A percentile compares a stretch with the other conserved stretches of the same genome.
Evolutionary conservation across 2,329 filamentous ascomycete species (phyloP).

Genomic region (Colletotrichum limetticola): DNA sequence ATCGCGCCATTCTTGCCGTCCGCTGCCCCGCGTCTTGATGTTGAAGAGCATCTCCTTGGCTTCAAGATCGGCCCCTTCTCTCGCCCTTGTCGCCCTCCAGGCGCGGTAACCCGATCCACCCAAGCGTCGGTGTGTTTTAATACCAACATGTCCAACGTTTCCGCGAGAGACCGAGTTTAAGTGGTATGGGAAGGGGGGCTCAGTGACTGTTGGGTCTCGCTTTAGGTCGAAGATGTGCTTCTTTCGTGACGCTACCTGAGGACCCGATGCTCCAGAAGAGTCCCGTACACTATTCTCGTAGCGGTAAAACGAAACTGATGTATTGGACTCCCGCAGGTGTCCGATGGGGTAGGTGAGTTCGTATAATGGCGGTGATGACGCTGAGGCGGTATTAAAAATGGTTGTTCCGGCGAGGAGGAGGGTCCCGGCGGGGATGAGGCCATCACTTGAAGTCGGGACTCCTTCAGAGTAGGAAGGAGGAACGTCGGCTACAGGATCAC

Average conservation of each 20-base stretch:
- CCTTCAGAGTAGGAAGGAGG: conserved; percentile 3
- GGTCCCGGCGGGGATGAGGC: conserved; percentile 44
- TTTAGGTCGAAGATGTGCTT: conserved; percentile 49
- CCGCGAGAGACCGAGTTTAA: conserved; percentile 45
- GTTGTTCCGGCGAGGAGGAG: conserved; percentile 46
- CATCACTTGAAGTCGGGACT: background rate
- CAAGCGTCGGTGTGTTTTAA: conserved; percentile 41
- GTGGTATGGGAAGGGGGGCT: conserved; percentile 44
- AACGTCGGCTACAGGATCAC: background rate
- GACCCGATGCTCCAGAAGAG: conserved; percentile 18
- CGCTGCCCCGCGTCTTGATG: conserved; percentile 38
- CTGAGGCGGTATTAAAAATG: conserved; percentile 39
- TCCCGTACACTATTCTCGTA: conserved; percentile 41
- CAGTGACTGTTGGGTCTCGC: conserved; percentile 42
- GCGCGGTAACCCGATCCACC: conserved; percentile 41
- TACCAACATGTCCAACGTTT: conserved; percentile 43
- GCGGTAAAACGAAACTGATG: conserved; percentile 44
- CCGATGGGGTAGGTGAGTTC: conserved; percentile 48
- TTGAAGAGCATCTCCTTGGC: conserved; percentile 40
- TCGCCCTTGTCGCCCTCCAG: conserved; percentile 15
- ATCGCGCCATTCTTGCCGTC: conserved; percentile 46
- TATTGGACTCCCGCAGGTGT: conserved; percentile 45
- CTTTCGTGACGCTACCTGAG: conserved; percentile 41
- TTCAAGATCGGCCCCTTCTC: conserved; percentile 35
- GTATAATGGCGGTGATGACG: conserved; percentile 45